These are phyloP conservation scores for Colletotrichum graminicola DNA, from an alignment of 2,329 filamentous ascomycete genomes.

Conservation along the genomic window DNA sequence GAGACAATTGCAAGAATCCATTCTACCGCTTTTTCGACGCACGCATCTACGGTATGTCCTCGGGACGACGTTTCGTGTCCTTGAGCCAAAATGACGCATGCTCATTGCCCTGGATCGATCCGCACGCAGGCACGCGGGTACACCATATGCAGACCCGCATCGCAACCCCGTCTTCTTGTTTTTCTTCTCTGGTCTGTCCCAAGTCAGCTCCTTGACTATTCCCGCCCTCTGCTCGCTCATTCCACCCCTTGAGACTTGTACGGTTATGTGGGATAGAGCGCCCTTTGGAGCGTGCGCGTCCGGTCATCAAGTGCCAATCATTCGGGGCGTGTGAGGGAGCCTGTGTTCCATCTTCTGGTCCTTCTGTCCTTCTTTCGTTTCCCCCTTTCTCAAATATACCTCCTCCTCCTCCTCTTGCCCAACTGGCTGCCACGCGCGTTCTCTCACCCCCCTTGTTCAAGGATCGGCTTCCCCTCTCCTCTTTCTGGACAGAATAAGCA, in stretches of 20 bases:
- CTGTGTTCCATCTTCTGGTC: neutral
- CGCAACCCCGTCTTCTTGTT: neutral
- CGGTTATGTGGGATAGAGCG: neutral
- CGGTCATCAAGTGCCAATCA: neutral
- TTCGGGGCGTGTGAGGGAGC: neutral
- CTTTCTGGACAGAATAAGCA: conserved; percentile 24
- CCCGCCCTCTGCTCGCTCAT: neutral
- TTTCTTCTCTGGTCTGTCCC: neutral
- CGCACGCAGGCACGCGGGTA: neutral
- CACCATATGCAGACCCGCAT: neutral
- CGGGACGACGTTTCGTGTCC: too few species aligned
- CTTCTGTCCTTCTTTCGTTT: neutral
- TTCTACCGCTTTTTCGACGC: neutral
- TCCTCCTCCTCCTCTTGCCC: neutral
- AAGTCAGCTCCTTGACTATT: neutral
- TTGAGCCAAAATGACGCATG: neutral
- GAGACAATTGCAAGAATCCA: neutral
- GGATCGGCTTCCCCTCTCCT: conserved; percentile 18
- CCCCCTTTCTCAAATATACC: neutral
- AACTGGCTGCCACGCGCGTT: conserved; percentile 26
- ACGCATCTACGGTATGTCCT: too few species aligned
- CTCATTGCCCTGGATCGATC: neutral
- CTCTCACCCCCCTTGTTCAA: conserved; percentile 11
- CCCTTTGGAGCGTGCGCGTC: neutral
- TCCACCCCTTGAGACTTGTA: neutral